Base-by-base conservation (phyloP, 1,284 basidiomycete species). In the Trichosporon sp. region DNA sequence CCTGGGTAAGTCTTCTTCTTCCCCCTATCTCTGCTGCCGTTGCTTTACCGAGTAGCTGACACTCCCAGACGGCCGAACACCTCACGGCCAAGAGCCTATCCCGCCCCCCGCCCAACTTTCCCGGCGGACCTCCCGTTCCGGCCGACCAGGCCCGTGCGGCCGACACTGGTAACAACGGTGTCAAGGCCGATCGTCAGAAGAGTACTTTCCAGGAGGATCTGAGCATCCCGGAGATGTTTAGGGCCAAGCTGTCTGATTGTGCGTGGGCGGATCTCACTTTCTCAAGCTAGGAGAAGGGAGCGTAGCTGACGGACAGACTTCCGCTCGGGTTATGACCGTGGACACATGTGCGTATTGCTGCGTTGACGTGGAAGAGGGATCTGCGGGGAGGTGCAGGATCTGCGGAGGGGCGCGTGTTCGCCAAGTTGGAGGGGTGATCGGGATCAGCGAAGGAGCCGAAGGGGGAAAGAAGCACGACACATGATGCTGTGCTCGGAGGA, bases 241-340 rank as follows among this genome's bases (percentile, higher is more conserved):
- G 95, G 31, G 89, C 95, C 46, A 89, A 86, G 65, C 82, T 98
- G 69, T 84, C 88, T 71, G 93, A 97, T 76, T 95, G 79, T 79
- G 58, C 61, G 79, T 71, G 10, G 11, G 1, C n/a, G 11, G 2
- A n/a, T 8, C 0, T 8, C 1, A 14, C 4, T 49, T n/a, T n/a
- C n/a, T n/a, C n/a, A n/a, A n/a, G n/a, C n/a, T n/a, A n/a, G n/a
- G n/a, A n/a, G n/a, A n/a, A n/a, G n/a, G 4, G 23, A 33, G 7
- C 14, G 32, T 1, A 19, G 36, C 60, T 65, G 62, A 68, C 57
- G 2, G 5, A 3, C 58, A 79, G 85, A 98, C 78, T 95, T 97
- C 80, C 84, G 86, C 65, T 94, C 91, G 71, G 95, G 95, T 13
- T 99, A 98, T 79, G 95, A 97, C 77, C 87, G 95, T 16, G 96